Conservation (phyloP, 495 filamentous ascomycete species). For the Trichoderma reesei region DNA sequence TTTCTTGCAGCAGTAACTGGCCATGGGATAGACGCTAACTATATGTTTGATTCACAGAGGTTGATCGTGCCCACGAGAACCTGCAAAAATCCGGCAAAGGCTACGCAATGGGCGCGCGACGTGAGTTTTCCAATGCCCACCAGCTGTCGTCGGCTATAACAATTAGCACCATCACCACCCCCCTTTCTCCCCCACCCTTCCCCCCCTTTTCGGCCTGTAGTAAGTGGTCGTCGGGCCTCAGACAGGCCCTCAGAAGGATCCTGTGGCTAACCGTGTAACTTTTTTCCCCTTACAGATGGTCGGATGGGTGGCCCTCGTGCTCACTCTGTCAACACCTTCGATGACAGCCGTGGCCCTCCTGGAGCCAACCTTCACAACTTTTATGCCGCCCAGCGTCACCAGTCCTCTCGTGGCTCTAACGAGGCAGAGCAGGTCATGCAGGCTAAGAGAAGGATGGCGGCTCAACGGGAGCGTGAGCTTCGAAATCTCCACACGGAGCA, state of each 20-base stretch:
- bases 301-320: conserved; percentile 49
- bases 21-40: background rate
- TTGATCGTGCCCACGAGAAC: conserved; percentile 92
- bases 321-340: conserved; percentile 81
- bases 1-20: background rate
- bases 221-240: conserved; percentile 24
- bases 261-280: conserved; percentile 4
- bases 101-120: conserved; percentile 62
- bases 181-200: conserved; percentile 40
- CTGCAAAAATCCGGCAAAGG: conserved; percentile 92
- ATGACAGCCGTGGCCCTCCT: conserved; percentile 54
- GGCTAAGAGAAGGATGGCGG: conserved; percentile 96
- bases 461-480: conserved; percentile 96
- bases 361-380: conserved; percentile 82
- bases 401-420: conserved; percentile 69
- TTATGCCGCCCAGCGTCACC: conserved; percentile 88
- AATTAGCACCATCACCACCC: no score
- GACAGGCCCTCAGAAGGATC: conserved; percentile 10
- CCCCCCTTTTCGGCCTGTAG: conserved; percentile 50
- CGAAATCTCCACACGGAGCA: conserved; percentile 99
- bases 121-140: conserved; percentile 53
- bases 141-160: conserved; percentile 39
- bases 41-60: conserved; percentile 51
- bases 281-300: conserved; percentile 25
- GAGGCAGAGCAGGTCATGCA: conserved; percentile 98